phyloP scores from a whole-genome alignment of 768 basidiomycete genomes.

The Agrocybe praecox region DNA sequence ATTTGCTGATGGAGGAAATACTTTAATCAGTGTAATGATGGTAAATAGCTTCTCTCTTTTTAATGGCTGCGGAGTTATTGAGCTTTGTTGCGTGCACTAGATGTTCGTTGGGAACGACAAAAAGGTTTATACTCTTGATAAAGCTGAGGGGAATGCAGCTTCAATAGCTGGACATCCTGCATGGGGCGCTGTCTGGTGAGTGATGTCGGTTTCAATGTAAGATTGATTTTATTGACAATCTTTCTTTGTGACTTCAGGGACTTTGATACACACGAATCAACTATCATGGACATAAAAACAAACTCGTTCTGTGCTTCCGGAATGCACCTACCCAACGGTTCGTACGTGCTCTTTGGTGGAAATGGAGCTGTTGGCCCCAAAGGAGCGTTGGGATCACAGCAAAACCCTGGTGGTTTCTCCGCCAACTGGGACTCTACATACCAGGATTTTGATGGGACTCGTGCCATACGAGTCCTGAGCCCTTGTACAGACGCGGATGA shows the following conservation, averaged over 20 bases:
- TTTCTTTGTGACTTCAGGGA: conserved; percentile 47
- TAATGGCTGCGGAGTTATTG: background rate
- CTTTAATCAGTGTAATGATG: conserved; percentile 52
- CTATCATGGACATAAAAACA: conserved; percentile 69
- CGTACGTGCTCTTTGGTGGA: conserved; percentile 74
- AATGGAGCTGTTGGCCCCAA: conserved; percentile 75
- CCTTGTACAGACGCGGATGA: conserved; percentile 60
- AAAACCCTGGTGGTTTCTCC: conserved; percentile 42
- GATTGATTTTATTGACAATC: background rate
- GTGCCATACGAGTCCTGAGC: conserved; percentile 77
- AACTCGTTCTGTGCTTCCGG: conserved; percentile 85
- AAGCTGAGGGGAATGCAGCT: conserved; percentile 77
- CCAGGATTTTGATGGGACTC: conserved; percentile 77
- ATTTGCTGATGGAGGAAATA: conserved; percentile 44
- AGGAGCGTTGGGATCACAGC: conserved; percentile 56
- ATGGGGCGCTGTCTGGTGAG: conserved; percentile 73
- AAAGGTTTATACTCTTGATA: conserved; percentile 89
- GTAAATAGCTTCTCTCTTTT: conserved; percentile 26
- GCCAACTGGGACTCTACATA: conserved; percentile 65
- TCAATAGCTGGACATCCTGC: conserved; percentile 70
- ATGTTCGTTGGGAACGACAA: conserved; percentile 79
- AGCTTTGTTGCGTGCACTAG: conserved; percentile 31
- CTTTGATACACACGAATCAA: conserved; percentile 56
- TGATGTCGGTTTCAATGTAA: background rate
- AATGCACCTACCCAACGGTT: conserved; percentile 80